Base-by-base conservation (phyloP, 108 stramenopile species). In the Asterionellopsis glacialis region DNA sequence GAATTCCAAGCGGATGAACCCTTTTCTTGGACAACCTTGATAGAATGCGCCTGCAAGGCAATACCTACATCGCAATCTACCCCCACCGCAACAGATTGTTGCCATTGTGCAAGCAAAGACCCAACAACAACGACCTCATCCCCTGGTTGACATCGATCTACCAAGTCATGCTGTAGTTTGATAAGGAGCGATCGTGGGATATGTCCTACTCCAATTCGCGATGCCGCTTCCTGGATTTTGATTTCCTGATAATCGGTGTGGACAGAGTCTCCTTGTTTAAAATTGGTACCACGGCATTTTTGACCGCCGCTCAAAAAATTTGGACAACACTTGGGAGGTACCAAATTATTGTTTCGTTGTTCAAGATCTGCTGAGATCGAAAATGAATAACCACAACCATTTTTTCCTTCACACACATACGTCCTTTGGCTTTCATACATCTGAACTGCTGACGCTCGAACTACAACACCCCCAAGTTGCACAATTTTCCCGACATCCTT, bases 191-290 rank as follows among this genome's bases (percentile, higher is more conserved):
- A 80, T 24, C 96, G 76, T 6, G 99, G 99, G 25, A 97, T 90
- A 55, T 79, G 72, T 9, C 97, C 99, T 40, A 70, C 63, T 21
- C 73, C 75, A 24, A 93, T 72, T 41, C 72, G 75, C 24, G 85
- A 75, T 23, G 88, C 86, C 11, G 88, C 75, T 63, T 99, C 99
- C 67, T 99, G 97, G 28, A 99, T 79, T 57, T 96, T 94, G 68
- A 97, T 77, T 77, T 99, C 98, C 69, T 99, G 98, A 64, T 98
- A 99, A 72, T 99, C 98, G 13, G 83, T 74, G 56, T 82, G 84
- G 52, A 75, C 61, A 11, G 76, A 75, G 23, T 66, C 45, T 26
- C 83, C 74, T 13, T 76, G 59, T 50, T 79, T 64, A 49, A 95
- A 79, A 12, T 78, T 77, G 21, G 76, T 91, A 13, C 82, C 87